Evolutionary conservation across 345 rosid species (phyloP), one percentile per base, ranked within the genome.

Genomic region (Toxicodendron radicans): DNA sequence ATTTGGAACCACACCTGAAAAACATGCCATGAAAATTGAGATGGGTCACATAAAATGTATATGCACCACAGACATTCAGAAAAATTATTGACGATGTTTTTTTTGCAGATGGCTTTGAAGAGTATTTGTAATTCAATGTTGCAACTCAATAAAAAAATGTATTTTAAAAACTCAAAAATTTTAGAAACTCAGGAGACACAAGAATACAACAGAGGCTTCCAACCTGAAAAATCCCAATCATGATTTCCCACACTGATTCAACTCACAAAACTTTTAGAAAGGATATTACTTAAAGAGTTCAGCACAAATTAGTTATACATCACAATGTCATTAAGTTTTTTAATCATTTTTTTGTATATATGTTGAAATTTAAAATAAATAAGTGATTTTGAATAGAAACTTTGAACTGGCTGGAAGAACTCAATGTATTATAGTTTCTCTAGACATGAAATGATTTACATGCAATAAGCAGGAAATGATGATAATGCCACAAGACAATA

Each of bases 1-100:
- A 71, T 91, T 93, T 3, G 91, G 98, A 68, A 93, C 97, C 64
- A 90, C 74, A 72, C 99, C 99, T 92, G 78, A 8, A 79, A 76
- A 79, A 35, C 30, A 65, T 17, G 61, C 52, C 82, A 43, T 45
- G 13, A 45, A n/a, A n/a, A n/a, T n/a, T 1, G 46, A 58, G 59
- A 64, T 38, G 20, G 45, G 13, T 9, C 10, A 18, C 21, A 53
- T 52, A 62, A 23, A 53, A 21, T 32, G 33, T 54, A 35, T 27
- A 27, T n/a, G 43, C 45, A 35, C 38, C 4, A 35, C 38, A 35
- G 5, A 38, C 43, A 38, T 38, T 38, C 6, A 38, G 43, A 38
- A 7, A 38, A 38, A 38, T 1, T 5, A 0, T 7, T 38, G 43
- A 38, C 1, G 7, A 38, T 38, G 43, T 38, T 38, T 38, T 48